phyloP scores from a whole-genome alignment of 2,329 filamentous ascomycete species.

The Talaromyces atroroseus region DNA sequence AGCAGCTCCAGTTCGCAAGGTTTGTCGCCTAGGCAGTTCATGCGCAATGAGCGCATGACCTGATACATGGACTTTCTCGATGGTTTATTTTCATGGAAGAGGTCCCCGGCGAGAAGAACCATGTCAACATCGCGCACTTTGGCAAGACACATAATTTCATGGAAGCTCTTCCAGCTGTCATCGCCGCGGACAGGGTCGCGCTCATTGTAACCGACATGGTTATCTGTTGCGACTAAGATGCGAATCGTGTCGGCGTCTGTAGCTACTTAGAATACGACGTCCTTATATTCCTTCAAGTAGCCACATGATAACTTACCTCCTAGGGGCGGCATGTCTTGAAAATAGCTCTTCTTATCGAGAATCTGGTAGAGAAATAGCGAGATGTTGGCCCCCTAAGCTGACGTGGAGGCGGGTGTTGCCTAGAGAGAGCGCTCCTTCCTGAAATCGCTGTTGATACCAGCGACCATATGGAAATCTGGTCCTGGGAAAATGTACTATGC shows the following conservation, averaged over 20 bases:
- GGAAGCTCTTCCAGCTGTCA: slow-evolving; percentile 93
- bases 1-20: slow-evolving; percentile 93
- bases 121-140: slow-evolving; percentile 90
- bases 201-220: slow-evolving; percentile 95
- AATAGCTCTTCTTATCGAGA: neutral
- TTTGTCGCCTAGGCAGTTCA: slow-evolving; percentile 92
- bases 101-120: slow-evolving; percentile 84
- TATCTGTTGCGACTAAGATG: slow-evolving; percentile 90
- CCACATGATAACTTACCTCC: neutral
- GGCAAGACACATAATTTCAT: slow-evolving; percentile 88
- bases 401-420: slow-evolving; percentile 2
- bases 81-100: slow-evolving; percentile 98
- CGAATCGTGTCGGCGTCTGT: slow-evolving; percentile 76
- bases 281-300: neutral
- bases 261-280: neutral
- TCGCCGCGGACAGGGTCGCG: slow-evolving; percentile 90
- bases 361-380: neutral
- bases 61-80: slow-evolving; percentile 94
- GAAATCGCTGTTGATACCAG: neutral
- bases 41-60: slow-evolving; percentile 88
- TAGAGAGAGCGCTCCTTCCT: neutral
- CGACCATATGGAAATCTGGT: neutral
- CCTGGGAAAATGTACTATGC: neutral
- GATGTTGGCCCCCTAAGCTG: neutral
- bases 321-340: slow-evolving; percentile 7